Percentiles rank a stretch among this genome's conserved stretches.
Conservation (phyloP, 1,139 yeast species). For the Pichia sp. region DNA sequence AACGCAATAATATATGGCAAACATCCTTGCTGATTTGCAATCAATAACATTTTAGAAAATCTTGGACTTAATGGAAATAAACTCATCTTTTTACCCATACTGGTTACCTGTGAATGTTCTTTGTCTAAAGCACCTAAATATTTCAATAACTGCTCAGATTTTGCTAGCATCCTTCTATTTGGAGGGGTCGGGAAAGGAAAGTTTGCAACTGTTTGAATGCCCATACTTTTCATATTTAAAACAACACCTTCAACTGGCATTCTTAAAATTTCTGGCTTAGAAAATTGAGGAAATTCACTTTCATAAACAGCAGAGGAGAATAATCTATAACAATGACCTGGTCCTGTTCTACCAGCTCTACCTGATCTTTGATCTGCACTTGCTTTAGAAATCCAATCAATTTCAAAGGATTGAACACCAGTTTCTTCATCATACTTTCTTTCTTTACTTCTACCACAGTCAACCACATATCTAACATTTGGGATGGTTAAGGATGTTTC, state of each 20-base stretch:
- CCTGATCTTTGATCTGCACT: conserved; percentile 95
- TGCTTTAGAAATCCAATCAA: conserved; percentile 92
- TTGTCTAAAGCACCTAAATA: conserved; percentile 73
- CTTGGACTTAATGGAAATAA: conserved; percentile 91
- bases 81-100: conserved; percentile 79
- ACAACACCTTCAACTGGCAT: conserved; percentile 97
- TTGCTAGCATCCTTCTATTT: conserved; percentile 46
- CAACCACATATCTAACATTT: conserved; percentile 90
- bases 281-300: conserved; percentile 71
- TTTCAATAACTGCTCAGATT: conserved; percentile 61
- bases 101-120: conserved; percentile 45
- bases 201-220: conserved; percentile 79
- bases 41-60: conserved; percentile 79
- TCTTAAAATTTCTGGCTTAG: conserved; percentile 82
- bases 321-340: conserved; percentile 92
- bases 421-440: conserved; percentile 74
- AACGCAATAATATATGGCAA: conserved; percentile 81
- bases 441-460: conserved; percentile 91
- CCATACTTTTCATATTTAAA: conserved; percentile 93
- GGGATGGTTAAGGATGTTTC: conserved; percentile 97
- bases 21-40: conserved; percentile 84
- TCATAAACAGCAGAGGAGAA: conserved; percentile 95
- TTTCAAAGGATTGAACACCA: conserved; percentile 88
- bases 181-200: conserved; percentile 99
- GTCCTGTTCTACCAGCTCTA: conserved; percentile 99